Evolutionary conservation across 257 asterid genomes (phyloP).

Genomic region (Fraxinus excelsior): DNA sequence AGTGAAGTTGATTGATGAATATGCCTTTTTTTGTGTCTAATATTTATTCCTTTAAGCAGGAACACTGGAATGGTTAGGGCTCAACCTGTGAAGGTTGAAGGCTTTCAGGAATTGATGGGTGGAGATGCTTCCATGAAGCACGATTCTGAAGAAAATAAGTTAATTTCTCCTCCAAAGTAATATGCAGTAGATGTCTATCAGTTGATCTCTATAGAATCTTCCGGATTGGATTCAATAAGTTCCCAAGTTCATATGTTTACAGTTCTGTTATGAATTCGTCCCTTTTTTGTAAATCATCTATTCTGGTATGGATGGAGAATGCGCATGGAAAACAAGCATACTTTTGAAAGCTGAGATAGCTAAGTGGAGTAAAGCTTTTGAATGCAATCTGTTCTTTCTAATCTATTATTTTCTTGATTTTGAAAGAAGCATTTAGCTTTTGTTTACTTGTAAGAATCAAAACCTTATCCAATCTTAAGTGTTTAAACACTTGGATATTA

Average conservation of each 20-base stretch:
- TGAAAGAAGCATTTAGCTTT: background rate
- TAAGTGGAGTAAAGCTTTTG: background rate
- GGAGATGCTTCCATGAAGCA: slow-evolving; percentile 83
- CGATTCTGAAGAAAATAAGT: slow-evolving; percentile 79
- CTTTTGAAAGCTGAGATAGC: background rate
- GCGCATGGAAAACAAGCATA: background rate
- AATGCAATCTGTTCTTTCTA: background rate
- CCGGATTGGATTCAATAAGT: slow-evolving; percentile 24
- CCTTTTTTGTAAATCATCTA: slow-evolving; percentile 12
- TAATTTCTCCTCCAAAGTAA: slow-evolving; percentile 70
- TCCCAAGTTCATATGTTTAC: slow-evolving; percentile 3
- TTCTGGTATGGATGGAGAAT: too few relatives aligned
- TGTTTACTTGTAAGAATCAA: background rate
- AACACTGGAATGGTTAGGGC: slow-evolving; percentile 82
- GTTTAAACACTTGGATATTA: background rate
- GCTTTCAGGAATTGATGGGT: slow-evolving; percentile 96
- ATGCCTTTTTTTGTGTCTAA: slow-evolving; percentile 17
- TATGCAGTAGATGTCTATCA: background rate
- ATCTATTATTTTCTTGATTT: background rate
- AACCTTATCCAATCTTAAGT: background rate
- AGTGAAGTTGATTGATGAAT: background rate
- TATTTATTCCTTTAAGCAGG: slow-evolving; percentile 42
- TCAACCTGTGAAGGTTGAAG: slow-evolving; percentile 97
- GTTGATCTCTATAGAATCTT: slow-evolving; percentile 14
- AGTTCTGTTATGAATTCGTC: background rate